Evolutionary conservation across 2,329 filamentous ascomycete species (phyloP).

Genomic region (Orbilia quercus): DNA sequence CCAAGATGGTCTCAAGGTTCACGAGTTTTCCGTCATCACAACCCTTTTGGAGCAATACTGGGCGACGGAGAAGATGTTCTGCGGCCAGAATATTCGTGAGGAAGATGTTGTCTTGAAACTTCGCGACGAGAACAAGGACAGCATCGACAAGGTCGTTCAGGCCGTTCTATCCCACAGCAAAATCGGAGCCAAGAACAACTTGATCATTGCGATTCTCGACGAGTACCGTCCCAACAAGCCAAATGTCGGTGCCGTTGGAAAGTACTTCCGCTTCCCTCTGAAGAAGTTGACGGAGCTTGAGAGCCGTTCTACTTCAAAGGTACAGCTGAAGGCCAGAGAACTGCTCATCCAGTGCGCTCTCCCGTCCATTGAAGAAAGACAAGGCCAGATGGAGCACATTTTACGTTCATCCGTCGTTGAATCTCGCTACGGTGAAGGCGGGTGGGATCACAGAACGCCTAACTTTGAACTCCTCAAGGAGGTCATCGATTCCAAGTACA

Average conservation of each 20-base stretch:
- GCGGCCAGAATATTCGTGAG: constrained; percentile 81
- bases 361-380: constrained; percentile 93
- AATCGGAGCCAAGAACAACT: constrained; percentile 91
- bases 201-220: constrained; percentile 89
- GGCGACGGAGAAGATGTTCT: constrained; percentile 86
- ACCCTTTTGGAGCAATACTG: constrained; percentile 83
- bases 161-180: constrained; percentile 93
- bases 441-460: constrained; percentile 95
- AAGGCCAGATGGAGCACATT: constrained; percentile 98
- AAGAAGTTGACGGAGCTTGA: constrained; percentile 91
- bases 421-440: constrained; percentile 96
- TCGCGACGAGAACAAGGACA: constrained; percentile 95
- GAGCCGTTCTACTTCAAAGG: constrained; percentile 87
- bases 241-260: constrained; percentile 84
- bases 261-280: constrained; percentile 83
- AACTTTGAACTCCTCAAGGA: constrained; percentile 92
- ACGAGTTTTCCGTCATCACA: constrained; percentile 86
- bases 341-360: constrained; percentile 96
- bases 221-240: constrained; percentile 96
- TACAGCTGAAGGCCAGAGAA: constrained; percentile 95
- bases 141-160: constrained; percentile 83
- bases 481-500: constrained; percentile 98
- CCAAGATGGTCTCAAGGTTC: constrained; percentile 85
- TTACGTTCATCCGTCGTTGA: constrained; percentile 93
- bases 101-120: constrained; percentile 94